Evolutionary conservation across 176 grass and related monocot genomes (phyloP).

Genomic region (Oryza punctata): DNA sequence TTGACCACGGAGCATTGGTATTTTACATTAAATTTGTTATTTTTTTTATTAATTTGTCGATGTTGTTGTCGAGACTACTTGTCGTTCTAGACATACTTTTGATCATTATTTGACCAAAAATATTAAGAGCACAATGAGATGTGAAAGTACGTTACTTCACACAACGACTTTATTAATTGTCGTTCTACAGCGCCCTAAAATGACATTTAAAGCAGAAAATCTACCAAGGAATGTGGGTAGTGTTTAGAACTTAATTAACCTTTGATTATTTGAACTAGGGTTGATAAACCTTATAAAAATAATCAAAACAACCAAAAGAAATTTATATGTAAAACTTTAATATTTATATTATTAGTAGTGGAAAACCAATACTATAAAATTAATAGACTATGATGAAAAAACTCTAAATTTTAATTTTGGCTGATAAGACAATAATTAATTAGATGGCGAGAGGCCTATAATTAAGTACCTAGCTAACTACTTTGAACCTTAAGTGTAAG

Average conservation of each 20-base stretch:
- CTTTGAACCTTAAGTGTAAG: not conserved
- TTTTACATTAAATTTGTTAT: not conserved
- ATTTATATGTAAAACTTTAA: no score
- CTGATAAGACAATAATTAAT: no score
- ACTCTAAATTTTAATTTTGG: no score
- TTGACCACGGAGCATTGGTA: slow-evolving; percentile 25
- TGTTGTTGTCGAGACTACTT: not conserved
- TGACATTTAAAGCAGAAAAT: not conserved
- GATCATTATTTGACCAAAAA: not conserved
- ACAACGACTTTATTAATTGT: not conserved
- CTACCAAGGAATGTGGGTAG: no score
- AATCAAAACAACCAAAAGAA: no score
- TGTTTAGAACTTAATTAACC: not conserved
- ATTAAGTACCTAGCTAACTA: not conserved
- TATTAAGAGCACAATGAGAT: not conserved
- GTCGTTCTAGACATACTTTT: not conserved
- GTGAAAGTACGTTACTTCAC: not conserved
- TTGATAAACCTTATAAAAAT: no score
- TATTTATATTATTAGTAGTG: no score
- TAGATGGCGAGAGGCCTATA: not conserved
- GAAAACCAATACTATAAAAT: no score
- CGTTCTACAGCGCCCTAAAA: not conserved
- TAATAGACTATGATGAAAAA: no score
- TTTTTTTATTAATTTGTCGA: not conserved
- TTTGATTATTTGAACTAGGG: no score